phyloP scores from a whole-genome alignment of 2,329 filamentous ascomycete genomes.

The Epichloe sp. region DNA sequence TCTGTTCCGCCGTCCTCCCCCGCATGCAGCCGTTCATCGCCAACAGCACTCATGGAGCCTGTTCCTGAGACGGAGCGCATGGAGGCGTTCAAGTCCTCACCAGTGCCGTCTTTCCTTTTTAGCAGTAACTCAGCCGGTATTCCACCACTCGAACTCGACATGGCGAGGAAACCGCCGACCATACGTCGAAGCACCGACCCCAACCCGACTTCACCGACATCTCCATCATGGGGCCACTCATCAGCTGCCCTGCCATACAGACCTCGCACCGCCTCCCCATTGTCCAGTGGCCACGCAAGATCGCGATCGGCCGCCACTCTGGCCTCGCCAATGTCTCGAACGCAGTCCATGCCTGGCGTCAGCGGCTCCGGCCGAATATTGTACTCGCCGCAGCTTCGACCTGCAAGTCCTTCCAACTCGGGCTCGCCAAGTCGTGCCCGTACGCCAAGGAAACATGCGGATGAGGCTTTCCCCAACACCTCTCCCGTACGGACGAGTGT shows the following conservation, averaged over 20 bases:
- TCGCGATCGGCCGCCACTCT: slow-evolving; percentile 45
- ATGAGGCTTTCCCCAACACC: slow-evolving; percentile 45
- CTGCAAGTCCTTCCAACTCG: slow-evolving; percentile 34
- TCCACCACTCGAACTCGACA: slow-evolving; percentile 29
- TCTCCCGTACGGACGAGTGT: slow-evolving; percentile 42
- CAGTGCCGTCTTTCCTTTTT: slow-evolving; percentile 37
- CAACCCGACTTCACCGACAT: slow-evolving; percentile 36
- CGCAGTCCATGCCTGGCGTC: slow-evolving; percentile 51
- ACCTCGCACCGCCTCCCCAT: slow-evolving; percentile 48
- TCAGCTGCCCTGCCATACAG: slow-evolving; percentile 40
- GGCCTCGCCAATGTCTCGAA: slow-evolving; percentile 45
- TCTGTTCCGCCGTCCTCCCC: background rate
- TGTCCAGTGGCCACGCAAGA: slow-evolving; percentile 41
- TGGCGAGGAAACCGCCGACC: slow-evolving; percentile 36
- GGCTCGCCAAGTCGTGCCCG: slow-evolving; percentile 40
- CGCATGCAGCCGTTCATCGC: slow-evolving; percentile 1
- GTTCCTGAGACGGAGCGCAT: slow-evolving; percentile 56
- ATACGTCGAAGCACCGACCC: slow-evolving; percentile 48
- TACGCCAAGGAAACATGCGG: slow-evolving; percentile 40
- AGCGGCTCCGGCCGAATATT: slow-evolving; percentile 46
- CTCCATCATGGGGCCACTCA: slow-evolving; percentile 32
- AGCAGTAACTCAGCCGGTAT: slow-evolving; percentile 21
- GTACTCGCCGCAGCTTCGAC: slow-evolving; percentile 38
- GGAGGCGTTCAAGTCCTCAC: slow-evolving; percentile 50
- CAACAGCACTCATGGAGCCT: slow-evolving; percentile 40